These are phyloP conservation scores for Lobosporangium transversale DNA, from an alignment of 192 early-diverging fungal genomes.

Conservation along the genomic window DNA sequence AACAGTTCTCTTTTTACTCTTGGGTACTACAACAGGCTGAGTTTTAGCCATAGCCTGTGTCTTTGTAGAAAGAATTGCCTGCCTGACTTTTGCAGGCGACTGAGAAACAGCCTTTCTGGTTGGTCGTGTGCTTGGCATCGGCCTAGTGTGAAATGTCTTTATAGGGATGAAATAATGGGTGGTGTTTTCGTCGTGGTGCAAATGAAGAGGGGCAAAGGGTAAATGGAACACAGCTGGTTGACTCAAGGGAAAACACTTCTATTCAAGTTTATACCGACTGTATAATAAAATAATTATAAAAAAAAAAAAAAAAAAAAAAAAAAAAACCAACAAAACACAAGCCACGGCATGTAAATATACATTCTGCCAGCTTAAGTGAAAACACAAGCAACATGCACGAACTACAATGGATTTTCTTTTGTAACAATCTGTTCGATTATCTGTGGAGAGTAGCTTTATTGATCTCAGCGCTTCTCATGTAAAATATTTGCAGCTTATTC, in stretches of 20 bases:
- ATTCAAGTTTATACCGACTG: neutral
- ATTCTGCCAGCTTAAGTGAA: neutral
- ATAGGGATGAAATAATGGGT: neutral
- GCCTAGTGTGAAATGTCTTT: too few species aligned
- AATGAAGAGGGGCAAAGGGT: neutral
- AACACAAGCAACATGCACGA: neutral
- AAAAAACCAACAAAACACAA: slow-evolving; percentile 21
- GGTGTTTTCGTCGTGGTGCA: neutral
- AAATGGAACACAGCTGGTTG: neutral
- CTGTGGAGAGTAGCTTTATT: slow-evolving; percentile 22
- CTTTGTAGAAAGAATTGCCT: slow-evolving; percentile 11
- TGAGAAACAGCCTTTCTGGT: slow-evolving; percentile 22
- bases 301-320: slow-evolving; percentile 30
- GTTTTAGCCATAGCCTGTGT: slow-evolving; percentile 23
- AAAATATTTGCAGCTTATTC: slow-evolving; percentile 15
- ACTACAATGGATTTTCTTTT: neutral
- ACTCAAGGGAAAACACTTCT: neutral
- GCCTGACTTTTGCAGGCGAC: neutral
- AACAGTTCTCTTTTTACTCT: slow-evolving; percentile 46
- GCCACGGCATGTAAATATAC: slow-evolving; percentile 1
- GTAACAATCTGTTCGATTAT: slow-evolving; percentile 36
- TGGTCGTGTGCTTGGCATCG: slow-evolving; percentile 41
- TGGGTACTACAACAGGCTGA: slow-evolving; percentile 18
- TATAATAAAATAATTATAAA: neutral
- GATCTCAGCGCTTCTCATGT: slow-evolving; percentile 1